These are phyloP conservation scores for Trypanosomatidae sp. DNA, from an alignment of 208 protist species.

Conservation along the genomic window DNA sequence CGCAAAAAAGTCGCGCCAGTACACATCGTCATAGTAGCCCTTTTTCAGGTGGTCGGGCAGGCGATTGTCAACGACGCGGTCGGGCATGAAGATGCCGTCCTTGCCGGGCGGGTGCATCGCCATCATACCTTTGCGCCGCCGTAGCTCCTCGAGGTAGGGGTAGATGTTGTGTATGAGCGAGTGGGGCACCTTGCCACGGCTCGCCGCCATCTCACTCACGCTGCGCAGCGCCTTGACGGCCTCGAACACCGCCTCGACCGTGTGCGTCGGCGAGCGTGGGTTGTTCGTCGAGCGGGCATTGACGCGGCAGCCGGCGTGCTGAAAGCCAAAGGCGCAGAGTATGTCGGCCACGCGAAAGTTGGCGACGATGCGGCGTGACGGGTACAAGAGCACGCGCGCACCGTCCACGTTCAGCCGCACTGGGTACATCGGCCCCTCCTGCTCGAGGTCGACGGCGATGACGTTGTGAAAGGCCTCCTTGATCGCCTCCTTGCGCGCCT, in stretches of 20 bases:
- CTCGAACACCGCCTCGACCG: conserved; percentile 84
- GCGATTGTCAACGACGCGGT: conserved; percentile 88
- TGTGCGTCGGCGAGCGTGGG: conserved; percentile 81
- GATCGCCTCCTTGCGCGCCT: conserved; percentile 86
- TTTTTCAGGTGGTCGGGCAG: conserved; percentile 88
- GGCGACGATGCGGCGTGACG: conserved; percentile 79
- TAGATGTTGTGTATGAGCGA: conserved; percentile 90
- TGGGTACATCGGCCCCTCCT: conserved; percentile 90
- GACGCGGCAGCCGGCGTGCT: conserved; percentile 81
- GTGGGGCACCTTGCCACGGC: conserved; percentile 86
- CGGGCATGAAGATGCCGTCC: conserved; percentile 83
- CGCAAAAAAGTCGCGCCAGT: conserved; percentile 90
- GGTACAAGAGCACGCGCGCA: conserved; percentile 81
- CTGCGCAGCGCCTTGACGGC: conserved; percentile 81
- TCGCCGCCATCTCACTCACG: conserved; percentile 86
- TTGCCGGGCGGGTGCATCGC: conserved; percentile 87
- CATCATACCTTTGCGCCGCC: conserved; percentile 88
- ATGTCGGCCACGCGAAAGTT: conserved; percentile 88
- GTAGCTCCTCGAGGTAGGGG: conserved; percentile 88
- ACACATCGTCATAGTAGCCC: conserved; percentile 90
- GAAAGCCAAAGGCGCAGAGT: conserved; percentile 90
- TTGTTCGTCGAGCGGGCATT: conserved; percentile 76
- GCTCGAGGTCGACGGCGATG: conserved; percentile 87
- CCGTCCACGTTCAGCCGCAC: conserved; percentile 85
- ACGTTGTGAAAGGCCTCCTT: conserved; percentile 85